Conservation (phyloP, 768 basidiomycete species). For the Ramaria sp. region DNA sequence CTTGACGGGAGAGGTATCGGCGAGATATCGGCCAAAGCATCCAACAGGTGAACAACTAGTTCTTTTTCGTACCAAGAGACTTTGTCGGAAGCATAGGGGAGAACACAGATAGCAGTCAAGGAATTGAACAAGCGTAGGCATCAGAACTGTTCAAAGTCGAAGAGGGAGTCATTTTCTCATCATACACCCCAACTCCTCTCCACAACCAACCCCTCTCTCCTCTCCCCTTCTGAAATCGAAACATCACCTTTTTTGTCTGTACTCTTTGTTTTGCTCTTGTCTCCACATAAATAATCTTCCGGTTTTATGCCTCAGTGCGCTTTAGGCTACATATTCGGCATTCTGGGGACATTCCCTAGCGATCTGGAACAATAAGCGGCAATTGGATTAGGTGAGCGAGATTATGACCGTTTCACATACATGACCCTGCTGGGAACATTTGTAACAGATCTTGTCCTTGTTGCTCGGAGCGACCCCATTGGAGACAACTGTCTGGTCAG, state of each 20-base stretch:
- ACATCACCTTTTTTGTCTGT: slow-evolving; percentile 1
- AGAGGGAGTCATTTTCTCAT: not conserved
- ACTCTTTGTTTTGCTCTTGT: not conserved
- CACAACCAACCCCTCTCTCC: not conserved
- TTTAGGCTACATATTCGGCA: slow-evolving; percentile 11
- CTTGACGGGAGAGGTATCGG: not conserved
- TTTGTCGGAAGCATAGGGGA: not conserved
- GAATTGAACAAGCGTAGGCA: not conserved
- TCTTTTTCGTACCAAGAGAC: not conserved
- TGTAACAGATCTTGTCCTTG: slow-evolving; percentile 78
- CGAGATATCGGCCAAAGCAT: not conserved
- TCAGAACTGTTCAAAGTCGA: not conserved
- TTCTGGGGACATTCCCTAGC: slow-evolving; percentile 18
- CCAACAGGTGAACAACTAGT: not conserved
- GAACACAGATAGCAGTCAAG: not conserved
- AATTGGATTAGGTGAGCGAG: too few relatives aligned
- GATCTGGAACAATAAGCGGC: slow-evolving; percentile 13
- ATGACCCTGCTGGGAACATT: slow-evolving; percentile 81
- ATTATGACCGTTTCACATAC: slow-evolving; percentile 33
- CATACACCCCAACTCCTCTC: not conserved
- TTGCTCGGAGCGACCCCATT: slow-evolving; percentile 32
- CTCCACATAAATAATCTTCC: not conserved
- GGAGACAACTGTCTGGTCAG: slow-evolving; percentile 33
- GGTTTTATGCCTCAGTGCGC: not conserved
- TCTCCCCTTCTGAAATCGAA: not conserved